A percentile compares a stretch with the other conserved stretches of the same genome.
phyloP scores from a whole-genome alignment of 2,329 filamentous ascomycete species.

The Xylaria sp. region DNA sequence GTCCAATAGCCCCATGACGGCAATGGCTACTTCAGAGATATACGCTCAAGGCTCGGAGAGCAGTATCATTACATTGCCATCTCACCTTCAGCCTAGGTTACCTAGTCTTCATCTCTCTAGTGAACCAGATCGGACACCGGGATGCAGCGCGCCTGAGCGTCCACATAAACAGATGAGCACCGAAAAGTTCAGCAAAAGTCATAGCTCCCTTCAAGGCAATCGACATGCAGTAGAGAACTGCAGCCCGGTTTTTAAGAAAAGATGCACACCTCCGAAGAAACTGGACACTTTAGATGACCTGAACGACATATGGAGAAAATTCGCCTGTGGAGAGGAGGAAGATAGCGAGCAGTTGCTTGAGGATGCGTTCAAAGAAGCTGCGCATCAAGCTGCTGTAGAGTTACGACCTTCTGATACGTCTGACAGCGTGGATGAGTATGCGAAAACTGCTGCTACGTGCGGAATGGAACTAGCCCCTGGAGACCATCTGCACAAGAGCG shows the following conservation, averaged over 20 bases:
- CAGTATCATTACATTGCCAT: slow-evolving; percentile 38
- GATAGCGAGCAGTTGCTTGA: slow-evolving; percentile 43
- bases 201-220: background rate
- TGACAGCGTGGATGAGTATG: slow-evolving; percentile 15
- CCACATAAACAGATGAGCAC: background rate
- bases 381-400: slow-evolving; percentile 44
- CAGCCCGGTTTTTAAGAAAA: slow-evolving; percentile 6
- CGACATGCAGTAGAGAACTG: background rate
- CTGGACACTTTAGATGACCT: slow-evolving; percentile 22
- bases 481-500: background rate
- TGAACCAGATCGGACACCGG: slow-evolving; percentile 22
- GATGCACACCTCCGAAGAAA: slow-evolving; percentile 11
- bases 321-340: slow-evolving; percentile 43
- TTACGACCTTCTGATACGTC: slow-evolving; percentile 42
- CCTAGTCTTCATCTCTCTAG: slow-evolving; percentile 42
- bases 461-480: slow-evolving; percentile 21
- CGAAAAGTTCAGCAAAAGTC: background rate
- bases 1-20: slow-evolving; percentile 17
- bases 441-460: slow-evolving; percentile 33
- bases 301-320: slow-evolving; percentile 48
- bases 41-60: slow-evolving; percentile 17
- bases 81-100: slow-evolving; percentile 40
- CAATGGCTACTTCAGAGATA: slow-evolving; percentile 7
- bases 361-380: slow-evolving; percentile 44
- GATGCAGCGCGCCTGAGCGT: background rate